Percentiles rank a stretch among this genome's conserved stretches.
These are phyloP conservation scores for Gomphus bonarii DNA, from an alignment of 1,284 basidiomycete genomes.

Conservation along the genomic window DNA sequence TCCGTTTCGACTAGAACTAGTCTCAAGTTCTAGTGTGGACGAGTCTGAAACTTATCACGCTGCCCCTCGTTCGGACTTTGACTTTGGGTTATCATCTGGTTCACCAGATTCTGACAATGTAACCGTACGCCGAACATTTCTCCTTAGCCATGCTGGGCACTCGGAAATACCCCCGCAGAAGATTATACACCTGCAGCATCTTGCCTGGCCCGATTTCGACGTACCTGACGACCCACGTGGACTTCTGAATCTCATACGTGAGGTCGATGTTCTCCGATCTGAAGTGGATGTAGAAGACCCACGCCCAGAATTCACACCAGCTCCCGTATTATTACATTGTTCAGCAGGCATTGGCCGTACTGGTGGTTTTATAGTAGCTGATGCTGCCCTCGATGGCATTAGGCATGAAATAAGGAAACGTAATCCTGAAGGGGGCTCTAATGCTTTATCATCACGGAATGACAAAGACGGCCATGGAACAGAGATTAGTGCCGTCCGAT, in stretches of 20 bases:
- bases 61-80: neutral
- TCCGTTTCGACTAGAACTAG: conserved; percentile 48
- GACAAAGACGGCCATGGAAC: neutral
- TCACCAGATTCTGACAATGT: conserved; percentile 32
- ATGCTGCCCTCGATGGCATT: conserved; percentile 76
- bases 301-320: conserved; percentile 30
- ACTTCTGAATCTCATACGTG: conserved; percentile 58
- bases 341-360: conserved; percentile 90
- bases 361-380: conserved; percentile 84
- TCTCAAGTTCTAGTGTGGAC: conserved; percentile 49
- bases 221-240: conserved; percentile 76
- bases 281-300: conserved; percentile 33
- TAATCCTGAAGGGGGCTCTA: neutral
- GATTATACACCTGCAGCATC: conserved; percentile 78
- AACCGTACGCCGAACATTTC: conserved; percentile 44
- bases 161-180: conserved; percentile 48
- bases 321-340: conserved; percentile 66
- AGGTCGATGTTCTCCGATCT: conserved; percentile 52
- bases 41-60: conserved; percentile 17
- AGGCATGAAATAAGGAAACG: conserved; percentile 43
- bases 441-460: neutral
- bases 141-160: conserved; percentile 49
- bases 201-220: conserved; percentile 91
- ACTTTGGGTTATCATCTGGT: conserved; percentile 3
- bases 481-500: neutral